These are phyloP conservation scores for Aspergillus texensis DNA, from an alignment of 2,329 filamentous ascomycete species.

Conservation along the genomic window DNA sequence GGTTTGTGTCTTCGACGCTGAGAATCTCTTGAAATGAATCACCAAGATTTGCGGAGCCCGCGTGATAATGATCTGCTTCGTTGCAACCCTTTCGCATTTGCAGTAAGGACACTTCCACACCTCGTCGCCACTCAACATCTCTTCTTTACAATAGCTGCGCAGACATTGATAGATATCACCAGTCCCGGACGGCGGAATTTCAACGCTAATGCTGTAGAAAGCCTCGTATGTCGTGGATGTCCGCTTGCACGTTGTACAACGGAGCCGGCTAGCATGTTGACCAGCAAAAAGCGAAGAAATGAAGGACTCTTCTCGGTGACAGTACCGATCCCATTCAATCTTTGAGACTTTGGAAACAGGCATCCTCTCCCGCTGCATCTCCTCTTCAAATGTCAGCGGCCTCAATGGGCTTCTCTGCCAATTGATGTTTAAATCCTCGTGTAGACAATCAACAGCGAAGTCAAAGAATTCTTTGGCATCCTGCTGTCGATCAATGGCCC, in stretches of 20 bases:
- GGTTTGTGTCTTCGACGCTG: slow-evolving; percentile 57
- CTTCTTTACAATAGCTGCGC: slow-evolving; percentile 68
- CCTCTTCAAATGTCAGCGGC: slow-evolving; percentile 61
- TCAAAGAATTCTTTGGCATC: slow-evolving; percentile 89
- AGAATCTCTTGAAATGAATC: slow-evolving; percentile 74
- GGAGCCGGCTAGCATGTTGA: slow-evolving; percentile 64
- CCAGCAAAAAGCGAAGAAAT: slow-evolving; percentile 80
- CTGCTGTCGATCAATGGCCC: slow-evolving; percentile 78
- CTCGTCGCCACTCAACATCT: slow-evolving; percentile 68
- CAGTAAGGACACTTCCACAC: slow-evolving; percentile 76
- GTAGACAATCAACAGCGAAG: slow-evolving; percentile 78
- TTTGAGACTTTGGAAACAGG: slow-evolving; percentile 66
- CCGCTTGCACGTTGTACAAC: slow-evolving; percentile 62
- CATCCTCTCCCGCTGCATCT: slow-evolving; percentile 62
- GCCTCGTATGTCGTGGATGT: slow-evolving; percentile 70
- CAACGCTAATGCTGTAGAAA: slow-evolving; percentile 71
- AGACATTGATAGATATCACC: slow-evolving; percentile 69
- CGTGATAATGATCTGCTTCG: slow-evolving; percentile 73
- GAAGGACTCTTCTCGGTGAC: slow-evolving; percentile 70
- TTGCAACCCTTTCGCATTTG: slow-evolving; percentile 66
- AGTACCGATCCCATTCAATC: slow-evolving; percentile 74
- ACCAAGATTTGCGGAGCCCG: slow-evolving; percentile 79
- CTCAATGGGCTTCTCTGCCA: slow-evolving; percentile 62
- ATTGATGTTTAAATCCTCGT: slow-evolving; percentile 79
- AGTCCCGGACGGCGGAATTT: slow-evolving; percentile 65